phyloP scores from a whole-genome alignment of 805 yeast species.

The Candida fluviatilis region DNA sequence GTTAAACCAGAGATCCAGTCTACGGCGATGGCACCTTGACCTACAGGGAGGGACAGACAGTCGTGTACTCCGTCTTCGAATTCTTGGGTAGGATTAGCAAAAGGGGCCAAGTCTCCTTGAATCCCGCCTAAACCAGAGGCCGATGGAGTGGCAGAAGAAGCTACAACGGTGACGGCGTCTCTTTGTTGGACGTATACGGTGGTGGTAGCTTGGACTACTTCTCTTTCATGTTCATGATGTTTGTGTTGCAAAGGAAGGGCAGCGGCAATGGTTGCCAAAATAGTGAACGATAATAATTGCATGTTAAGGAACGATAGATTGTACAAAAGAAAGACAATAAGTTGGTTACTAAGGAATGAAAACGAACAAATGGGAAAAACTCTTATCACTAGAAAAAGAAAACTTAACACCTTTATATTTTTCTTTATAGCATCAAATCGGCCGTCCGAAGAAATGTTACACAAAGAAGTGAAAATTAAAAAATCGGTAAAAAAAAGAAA shows the following conservation, averaged over 20 bases:
- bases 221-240: slow-evolving; percentile 31
- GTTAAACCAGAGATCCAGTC: slow-evolving; percentile 47
- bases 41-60: slow-evolving; percentile 72
- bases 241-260: slow-evolving; percentile 35
- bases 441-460: no score
- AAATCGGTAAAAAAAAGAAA: no score
- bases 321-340: not conserved
- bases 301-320: slow-evolving; percentile 11
- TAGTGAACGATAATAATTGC: slow-evolving; percentile 24
- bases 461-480: no score
- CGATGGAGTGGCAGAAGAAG: slow-evolving; percentile 6
- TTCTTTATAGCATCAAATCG: not conserved
- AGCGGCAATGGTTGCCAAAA: slow-evolving; percentile 22
- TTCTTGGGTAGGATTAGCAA: slow-evolving; percentile 49
- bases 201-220: slow-evolving; percentile 3
- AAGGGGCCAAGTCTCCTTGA: slow-evolving; percentile 58
- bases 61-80: slow-evolving; percentile 71
- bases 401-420: not conserved
- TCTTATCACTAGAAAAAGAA: not conserved
- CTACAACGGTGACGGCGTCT: slow-evolving; percentile 29
- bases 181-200: slow-evolving; percentile 25
- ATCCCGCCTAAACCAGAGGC: slow-evolving; percentile 21
- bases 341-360: slow-evolving; percentile 1
- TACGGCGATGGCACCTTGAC: slow-evolving; percentile 77
- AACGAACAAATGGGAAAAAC: not conserved